These are phyloP conservation scores for Neofusicoccum laricinum DNA, from an alignment of 2,329 filamentous ascomycete genomes.

Conservation along the genomic window DNA sequence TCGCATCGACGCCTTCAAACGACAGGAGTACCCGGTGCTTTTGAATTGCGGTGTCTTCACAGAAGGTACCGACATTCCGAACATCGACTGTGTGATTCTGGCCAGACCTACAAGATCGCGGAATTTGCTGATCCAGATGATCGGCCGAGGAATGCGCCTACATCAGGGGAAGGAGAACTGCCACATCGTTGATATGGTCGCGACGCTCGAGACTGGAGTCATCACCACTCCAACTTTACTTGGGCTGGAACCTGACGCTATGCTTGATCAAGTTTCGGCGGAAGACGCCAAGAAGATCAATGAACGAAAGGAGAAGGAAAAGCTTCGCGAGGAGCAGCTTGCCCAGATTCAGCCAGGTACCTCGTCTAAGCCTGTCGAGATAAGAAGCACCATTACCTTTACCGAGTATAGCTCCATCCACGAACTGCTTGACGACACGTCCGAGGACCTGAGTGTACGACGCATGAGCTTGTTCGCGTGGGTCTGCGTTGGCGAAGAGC, in stretches of 20 bases:
- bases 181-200: slow-evolving; percentile 95
- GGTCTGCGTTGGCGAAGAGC: slow-evolving; percentile 71
- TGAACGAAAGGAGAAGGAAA: slow-evolving; percentile 43
- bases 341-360: slow-evolving; percentile 68
- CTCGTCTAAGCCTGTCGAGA: slow-evolving; percentile 50
- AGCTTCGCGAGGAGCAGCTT: slow-evolving; percentile 42
- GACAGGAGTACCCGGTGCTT: slow-evolving; percentile 76
- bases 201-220: slow-evolving; percentile 77
- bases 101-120: slow-evolving; percentile 85
- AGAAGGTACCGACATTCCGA: slow-evolving; percentile 96
- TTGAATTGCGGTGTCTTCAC: slow-evolving; percentile 96
- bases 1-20: slow-evolving; percentile 72
- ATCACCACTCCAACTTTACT: slow-evolving; percentile 90
- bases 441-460: slow-evolving; percentile 74
- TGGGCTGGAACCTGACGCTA: slow-evolving; percentile 78
- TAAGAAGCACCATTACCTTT: slow-evolving; percentile 61
- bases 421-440: slow-evolving; percentile 81
- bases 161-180: slow-evolving; percentile 80
- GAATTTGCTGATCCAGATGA: slow-evolving; percentile 97
- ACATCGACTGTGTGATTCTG: slow-evolving; percentile 89
- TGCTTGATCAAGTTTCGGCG: slow-evolving; percentile 66
- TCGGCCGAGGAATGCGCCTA: slow-evolving; percentile 86
- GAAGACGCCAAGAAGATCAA: slow-evolving; percentile 60
- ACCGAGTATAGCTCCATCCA: slow-evolving; percentile 91
- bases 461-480: slow-evolving; percentile 73